phyloP scores from a whole-genome alignment of 148 eudicot genomes.

The Polygonum maritimum region DNA sequence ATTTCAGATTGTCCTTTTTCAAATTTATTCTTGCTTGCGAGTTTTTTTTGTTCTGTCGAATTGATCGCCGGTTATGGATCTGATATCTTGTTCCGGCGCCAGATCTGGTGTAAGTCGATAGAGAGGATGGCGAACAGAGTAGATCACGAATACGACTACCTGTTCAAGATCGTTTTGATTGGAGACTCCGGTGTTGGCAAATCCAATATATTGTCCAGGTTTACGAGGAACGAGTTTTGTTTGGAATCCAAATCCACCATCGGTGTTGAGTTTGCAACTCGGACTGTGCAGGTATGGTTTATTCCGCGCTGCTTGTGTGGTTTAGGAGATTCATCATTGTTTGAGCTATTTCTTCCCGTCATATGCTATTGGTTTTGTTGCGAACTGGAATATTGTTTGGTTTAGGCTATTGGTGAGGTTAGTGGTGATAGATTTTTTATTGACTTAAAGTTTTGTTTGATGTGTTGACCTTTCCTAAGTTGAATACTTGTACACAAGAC shows the following conservation, averaged over 20 bases:
- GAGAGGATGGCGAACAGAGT: conserved; percentile 47
- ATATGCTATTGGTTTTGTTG: neutral
- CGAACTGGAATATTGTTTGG: neutral
- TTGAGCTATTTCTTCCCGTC: neutral
- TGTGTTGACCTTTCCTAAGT: neutral
- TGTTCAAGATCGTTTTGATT: conserved; percentile 69
- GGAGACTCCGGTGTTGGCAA: conserved; percentile 73
- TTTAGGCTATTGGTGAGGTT: neutral
- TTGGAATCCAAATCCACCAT: conserved; percentile 71
- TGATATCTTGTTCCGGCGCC: conserved; percentile 14
- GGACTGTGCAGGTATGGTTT: conserved; percentile 50
- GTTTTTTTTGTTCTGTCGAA: neutral
- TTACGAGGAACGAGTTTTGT: conserved; percentile 69
- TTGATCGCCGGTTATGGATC: conserved; percentile 18
- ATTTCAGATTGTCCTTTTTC: neutral
- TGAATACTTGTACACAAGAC: neutral
- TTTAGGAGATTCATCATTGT: neutral
- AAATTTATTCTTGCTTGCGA: neutral
- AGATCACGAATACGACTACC: conserved; percentile 65
- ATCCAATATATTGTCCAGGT: conserved; percentile 62
- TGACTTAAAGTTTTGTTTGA: neutral
- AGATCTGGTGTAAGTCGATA: conserved; percentile 19
- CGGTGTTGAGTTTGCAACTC: conserved; percentile 68
- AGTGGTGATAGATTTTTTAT: neutral
- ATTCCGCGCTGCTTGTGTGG: neutral